A percentile compares a stretch with the other conserved stretches of the same genome.
phyloP scores from a whole-genome alignment of 225 moss, liverwort and hornwort genomes.

The Pleurozium schreberi region DNA sequence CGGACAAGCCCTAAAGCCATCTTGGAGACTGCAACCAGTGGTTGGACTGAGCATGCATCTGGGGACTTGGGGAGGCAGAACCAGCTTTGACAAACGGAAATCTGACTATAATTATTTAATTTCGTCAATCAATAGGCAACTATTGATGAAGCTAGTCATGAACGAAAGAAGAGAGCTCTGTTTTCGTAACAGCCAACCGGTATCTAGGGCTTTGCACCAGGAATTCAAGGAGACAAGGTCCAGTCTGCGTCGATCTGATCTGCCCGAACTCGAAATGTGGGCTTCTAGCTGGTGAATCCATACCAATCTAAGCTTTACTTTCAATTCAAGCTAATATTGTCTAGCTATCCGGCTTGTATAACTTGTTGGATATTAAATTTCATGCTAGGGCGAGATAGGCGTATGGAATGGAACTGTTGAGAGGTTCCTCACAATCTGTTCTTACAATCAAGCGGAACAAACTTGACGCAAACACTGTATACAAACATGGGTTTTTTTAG shows the following conservation, averaged over 20 bases:
- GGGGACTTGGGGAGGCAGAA: background rate
- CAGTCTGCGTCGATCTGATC: background rate
- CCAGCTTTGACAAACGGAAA: background rate
- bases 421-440: background rate
- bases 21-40: background rate
- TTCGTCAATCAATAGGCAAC: background rate
- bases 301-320: background rate
- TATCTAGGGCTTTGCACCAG: background rate
- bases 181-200: background rate
- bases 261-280: constrained; percentile 13
- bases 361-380: background rate
- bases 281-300: background rate
- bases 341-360: background rate
- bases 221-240: background rate
- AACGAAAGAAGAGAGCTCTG: background rate
- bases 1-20: background rate
- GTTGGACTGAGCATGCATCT: constrained; percentile 2
- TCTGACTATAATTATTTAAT: background rate
- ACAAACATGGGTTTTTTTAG: too few relatives aligned
- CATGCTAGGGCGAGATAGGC: background rate
- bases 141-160: background rate
- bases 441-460: background rate
- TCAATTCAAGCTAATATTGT: too few relatives aligned
- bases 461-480: background rate
- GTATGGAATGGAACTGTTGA: background rate